phyloP scores from a whole-genome alignment of 345 rosid genomes.

The Syzygium jambos region DNA sequence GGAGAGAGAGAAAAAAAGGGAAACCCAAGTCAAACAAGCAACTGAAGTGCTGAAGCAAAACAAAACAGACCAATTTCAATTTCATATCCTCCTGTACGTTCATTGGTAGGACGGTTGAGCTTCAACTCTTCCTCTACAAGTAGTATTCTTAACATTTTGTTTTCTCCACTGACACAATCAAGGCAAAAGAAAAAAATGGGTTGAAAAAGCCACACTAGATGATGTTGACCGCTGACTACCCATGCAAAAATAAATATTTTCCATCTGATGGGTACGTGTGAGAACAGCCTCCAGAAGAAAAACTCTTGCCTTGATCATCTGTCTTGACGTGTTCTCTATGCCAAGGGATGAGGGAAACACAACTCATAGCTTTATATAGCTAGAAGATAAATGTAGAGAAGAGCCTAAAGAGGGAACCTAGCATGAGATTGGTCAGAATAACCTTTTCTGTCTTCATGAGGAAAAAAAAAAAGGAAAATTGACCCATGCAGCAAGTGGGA shows the following conservation, averaged over 20 bases:
- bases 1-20: not conserved
- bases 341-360: not conserved
- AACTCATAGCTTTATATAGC: not conserved
- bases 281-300: not conserved
- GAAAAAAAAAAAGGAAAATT: not conserved
- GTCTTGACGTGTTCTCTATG: not conserved
- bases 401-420: not conserved
- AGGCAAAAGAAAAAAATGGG: not conserved
- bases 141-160: not conserved
- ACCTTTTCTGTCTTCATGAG: not conserved
- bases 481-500: not conserved
- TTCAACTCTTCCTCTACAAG: not conserved
- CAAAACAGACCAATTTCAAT: not conserved
- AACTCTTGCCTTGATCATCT: not conserved
- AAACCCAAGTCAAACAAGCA: constrained; percentile 28
- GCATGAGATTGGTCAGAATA: not conserved
- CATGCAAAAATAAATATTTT: not conserved
- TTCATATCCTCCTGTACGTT: constrained; percentile 11
- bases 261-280: not conserved
- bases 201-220: not conserved
- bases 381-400: not conserved
- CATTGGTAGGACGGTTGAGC: constrained; percentile 35
- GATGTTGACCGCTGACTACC: not conserved
- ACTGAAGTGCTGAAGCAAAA: not conserved
- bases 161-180: not conserved